These are phyloP conservation scores for Jatropha podagrica DNA, from an alignment of 441 rosid genomes.

Conservation along the genomic window DNA sequence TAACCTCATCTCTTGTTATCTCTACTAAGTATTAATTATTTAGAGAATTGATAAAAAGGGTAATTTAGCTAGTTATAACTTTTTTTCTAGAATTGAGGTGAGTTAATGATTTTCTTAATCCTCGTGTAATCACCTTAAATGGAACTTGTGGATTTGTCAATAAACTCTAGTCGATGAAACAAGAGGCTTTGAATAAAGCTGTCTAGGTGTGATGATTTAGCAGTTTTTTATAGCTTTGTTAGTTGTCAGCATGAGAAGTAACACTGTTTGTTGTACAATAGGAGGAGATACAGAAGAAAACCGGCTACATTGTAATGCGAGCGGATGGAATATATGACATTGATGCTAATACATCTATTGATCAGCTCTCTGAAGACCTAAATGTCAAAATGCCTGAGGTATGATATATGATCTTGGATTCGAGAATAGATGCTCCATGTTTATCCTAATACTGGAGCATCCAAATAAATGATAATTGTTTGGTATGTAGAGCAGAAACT, in stretches of 20 bases:
- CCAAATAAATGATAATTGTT: neutral
- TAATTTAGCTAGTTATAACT: too few relatives aligned
- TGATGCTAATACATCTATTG: slow-evolving; percentile 97
- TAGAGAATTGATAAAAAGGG: too few relatives aligned
- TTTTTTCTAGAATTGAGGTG: too few relatives aligned
- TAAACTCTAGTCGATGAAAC: slow-evolving; percentile 9
- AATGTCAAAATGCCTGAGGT: slow-evolving; percentile 98
- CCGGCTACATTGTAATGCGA: slow-evolving; percentile 96
- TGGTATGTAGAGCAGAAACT: neutral
- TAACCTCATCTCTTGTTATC: too few relatives aligned
- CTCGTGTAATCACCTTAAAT: too few relatives aligned
- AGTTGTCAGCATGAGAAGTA: neutral
- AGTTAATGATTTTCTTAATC: too few relatives aligned
- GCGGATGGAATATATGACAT: slow-evolving; percentile 93
- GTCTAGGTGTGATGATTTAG: slow-evolving; percentile 5
- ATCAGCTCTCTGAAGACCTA: slow-evolving; percentile 94
- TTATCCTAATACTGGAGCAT: neutral
- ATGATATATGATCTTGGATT: slow-evolving; percentile 17
- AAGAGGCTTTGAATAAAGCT: slow-evolving; percentile 1
- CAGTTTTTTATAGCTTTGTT: neutral
- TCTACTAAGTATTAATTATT: too few relatives aligned
- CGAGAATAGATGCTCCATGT: neutral
- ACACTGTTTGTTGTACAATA: slow-evolving; percentile 26
- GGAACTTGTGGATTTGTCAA: neutral
- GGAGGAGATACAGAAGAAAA: slow-evolving; percentile 99